Percentiles rank a stretch among this genome's conserved stretches.
phyloP scores from a whole-genome alignment of 1,284 basidiomycete species.

The Ceratobasidium sp. region DNA sequence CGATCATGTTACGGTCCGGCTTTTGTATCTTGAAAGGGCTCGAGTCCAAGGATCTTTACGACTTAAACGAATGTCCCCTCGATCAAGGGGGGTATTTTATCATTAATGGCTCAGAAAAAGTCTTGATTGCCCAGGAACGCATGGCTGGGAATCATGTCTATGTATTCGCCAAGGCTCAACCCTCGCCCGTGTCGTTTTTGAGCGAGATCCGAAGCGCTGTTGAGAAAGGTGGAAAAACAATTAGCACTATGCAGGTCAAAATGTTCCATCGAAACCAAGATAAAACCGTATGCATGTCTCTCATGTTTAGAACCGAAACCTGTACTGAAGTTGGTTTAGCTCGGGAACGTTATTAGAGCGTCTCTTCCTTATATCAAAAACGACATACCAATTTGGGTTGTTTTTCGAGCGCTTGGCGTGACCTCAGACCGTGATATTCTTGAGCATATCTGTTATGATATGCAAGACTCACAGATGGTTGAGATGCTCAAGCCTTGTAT shows the following conservation, averaged over 20 bases:
- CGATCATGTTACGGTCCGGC: constrained; percentile 96
- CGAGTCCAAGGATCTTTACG: constrained; percentile 85
- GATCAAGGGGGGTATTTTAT: constrained; percentile 99
- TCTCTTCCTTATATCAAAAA: constrained; percentile 98
- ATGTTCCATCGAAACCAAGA: constrained; percentile 93
- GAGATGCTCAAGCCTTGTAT: constrained; percentile 99
- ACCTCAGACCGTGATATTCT: constrained; percentile 98
- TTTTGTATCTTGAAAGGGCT: constrained; percentile 93
- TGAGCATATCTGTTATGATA: constrained; percentile 98
- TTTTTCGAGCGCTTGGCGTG: constrained; percentile 97
- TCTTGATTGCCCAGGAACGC: constrained; percentile 98
- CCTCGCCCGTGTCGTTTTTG: constrained; percentile 95
- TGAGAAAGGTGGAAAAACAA: constrained; percentile 98
- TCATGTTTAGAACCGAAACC: not conserved
- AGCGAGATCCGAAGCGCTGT: constrained; percentile 98
- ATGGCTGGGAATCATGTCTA: constrained; percentile 99
- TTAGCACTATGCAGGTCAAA: constrained; percentile 98
- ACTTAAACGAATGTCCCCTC: constrained; percentile 97
- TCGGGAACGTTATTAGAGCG: constrained; percentile 96
- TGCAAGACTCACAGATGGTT: constrained; percentile 94
- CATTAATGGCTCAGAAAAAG: constrained; percentile 99
- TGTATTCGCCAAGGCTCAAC: constrained; percentile 98
- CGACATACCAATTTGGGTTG: constrained; percentile 98
- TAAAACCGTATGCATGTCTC: constrained; percentile 75
- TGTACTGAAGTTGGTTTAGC: constrained; percentile 60